These are phyloP conservation scores for Calvatia gigantea DNA, from an alignment of 768 basidiomycete genomes.

Conservation along the genomic window DNA sequence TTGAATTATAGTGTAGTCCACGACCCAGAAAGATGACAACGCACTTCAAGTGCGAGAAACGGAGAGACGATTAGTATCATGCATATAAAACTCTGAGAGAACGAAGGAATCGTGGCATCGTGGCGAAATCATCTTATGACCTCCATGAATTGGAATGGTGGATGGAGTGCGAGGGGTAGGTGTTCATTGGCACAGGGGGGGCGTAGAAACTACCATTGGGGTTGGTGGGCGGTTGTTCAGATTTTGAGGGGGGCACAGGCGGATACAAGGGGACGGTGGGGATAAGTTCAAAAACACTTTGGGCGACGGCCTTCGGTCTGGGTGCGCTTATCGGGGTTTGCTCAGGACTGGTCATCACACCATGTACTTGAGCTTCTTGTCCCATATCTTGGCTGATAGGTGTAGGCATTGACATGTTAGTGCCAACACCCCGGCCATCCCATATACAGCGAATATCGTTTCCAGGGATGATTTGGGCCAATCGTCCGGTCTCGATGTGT, in stretches of 20 bases:
- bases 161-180: background rate
- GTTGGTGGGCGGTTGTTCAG: constrained; percentile 10
- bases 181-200: background rate
- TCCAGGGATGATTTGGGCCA: constrained; percentile 84
- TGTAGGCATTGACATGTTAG: constrained; percentile 64
- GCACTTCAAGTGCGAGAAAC: constrained; percentile 7
- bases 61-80: constrained; percentile 8
- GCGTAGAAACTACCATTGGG: constrained; percentile 14
- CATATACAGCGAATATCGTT: constrained; percentile 85
- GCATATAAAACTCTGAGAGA: background rate
- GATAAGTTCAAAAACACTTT: constrained; percentile 76
- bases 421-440: constrained; percentile 68
- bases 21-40: background rate
- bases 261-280: constrained; percentile 70
- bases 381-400: constrained; percentile 56
- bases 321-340: constrained; percentile 36
- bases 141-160: constrained; percentile 11
- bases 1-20: background rate
- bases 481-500: constrained; percentile 76
- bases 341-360: constrained; percentile 70
- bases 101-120: background rate
- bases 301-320: constrained; percentile 50
- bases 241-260: constrained; percentile 25
- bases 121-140: constrained; percentile 5
- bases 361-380: constrained; percentile 83